Evolutionary conservation across 1,284 basidiomycete genomes (phyloP).

Genomic region (Phaffia rhodozyma): DNA sequence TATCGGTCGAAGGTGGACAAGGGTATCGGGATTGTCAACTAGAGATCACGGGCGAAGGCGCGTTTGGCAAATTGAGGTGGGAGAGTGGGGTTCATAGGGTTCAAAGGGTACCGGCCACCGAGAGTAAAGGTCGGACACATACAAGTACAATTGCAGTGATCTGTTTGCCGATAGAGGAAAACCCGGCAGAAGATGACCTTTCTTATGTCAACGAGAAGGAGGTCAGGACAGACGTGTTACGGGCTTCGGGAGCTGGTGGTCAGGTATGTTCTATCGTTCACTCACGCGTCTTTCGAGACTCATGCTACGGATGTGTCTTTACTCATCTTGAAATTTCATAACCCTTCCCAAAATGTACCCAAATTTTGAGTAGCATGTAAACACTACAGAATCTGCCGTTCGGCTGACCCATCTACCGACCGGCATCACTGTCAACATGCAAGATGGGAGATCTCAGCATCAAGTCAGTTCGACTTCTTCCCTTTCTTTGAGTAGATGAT

Average conservation of each 20-base stretch:
- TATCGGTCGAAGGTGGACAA: constrained; percentile 44
- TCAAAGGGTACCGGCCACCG: constrained; percentile 84
- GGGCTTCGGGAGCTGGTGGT: constrained; percentile 89
- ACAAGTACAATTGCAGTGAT: constrained; percentile 84
- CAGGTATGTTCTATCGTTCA: constrained; percentile 45
- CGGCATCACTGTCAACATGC: constrained; percentile 93
- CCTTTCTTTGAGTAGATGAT: background rate
- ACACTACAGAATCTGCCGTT: constrained; percentile 98
- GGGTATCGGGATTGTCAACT: constrained; percentile 71
- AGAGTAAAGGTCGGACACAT: constrained; percentile 74
- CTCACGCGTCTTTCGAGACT: background rate
- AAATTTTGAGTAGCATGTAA: constrained; percentile 61
- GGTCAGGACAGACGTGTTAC: constrained; percentile 84
- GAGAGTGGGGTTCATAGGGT: constrained; percentile 95
- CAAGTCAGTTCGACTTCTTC: constrained; percentile 43
- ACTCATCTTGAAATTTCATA: background rate
- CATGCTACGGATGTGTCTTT: constrained; percentile 7
- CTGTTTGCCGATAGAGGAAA: constrained; percentile 56
- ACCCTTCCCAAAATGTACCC: background rate
- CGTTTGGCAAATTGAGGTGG: constrained; percentile 68
- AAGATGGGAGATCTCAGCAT: constrained; percentile 93
- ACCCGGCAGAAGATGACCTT: constrained; percentile 39
- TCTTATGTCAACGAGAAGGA: constrained; percentile 63
- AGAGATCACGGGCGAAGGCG: constrained; percentile 63
- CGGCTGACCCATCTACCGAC: constrained; percentile 86